These are phyloP conservation scores for Kwoniella mangroviensis DNA, from an alignment of 768 basidiomycete genomes.

Conservation along the genomic window DNA sequence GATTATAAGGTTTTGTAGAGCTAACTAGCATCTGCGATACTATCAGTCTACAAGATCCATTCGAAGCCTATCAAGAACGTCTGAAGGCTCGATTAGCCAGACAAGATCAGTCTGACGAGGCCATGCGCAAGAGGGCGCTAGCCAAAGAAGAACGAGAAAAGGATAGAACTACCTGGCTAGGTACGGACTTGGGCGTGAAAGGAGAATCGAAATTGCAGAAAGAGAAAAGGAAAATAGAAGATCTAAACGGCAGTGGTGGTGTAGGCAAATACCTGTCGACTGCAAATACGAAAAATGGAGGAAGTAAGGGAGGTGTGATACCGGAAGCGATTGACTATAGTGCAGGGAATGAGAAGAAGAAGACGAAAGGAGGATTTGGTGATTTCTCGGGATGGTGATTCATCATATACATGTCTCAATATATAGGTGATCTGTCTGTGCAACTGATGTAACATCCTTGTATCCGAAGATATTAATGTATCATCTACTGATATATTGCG, in stretches of 20 bases:
- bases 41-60: slow-evolving; percentile 74
- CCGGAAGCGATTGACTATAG: slow-evolving; percentile 57
- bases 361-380: slow-evolving; percentile 85
- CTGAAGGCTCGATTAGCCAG: slow-evolving; percentile 62
- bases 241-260: slow-evolving; percentile 33
- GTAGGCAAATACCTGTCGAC: slow-evolving; percentile 49
- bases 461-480: background rate
- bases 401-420: no score
- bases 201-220: slow-evolving; percentile 47
- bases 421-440: no score
- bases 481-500: background rate
- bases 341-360: slow-evolving; percentile 63
- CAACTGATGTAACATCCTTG: no score
- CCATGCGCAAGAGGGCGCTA: slow-evolving; percentile 66
- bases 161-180: slow-evolving; percentile 60
- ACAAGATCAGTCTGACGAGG: slow-evolving; percentile 63
- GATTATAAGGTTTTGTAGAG: background rate
- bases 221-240: slow-evolving; percentile 31
- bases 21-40: background rate
- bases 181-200: slow-evolving; percentile 51
- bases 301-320: slow-evolving; percentile 13
- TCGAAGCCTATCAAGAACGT: slow-evolving; percentile 86
- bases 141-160: slow-evolving; percentile 57
- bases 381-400: slow-evolving; percentile 59
- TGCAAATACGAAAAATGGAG: slow-evolving; percentile 10